Conservation (phyloP, 2,329 filamentous ascomycete species). For the Aphanoascus verrucosus region DNA sequence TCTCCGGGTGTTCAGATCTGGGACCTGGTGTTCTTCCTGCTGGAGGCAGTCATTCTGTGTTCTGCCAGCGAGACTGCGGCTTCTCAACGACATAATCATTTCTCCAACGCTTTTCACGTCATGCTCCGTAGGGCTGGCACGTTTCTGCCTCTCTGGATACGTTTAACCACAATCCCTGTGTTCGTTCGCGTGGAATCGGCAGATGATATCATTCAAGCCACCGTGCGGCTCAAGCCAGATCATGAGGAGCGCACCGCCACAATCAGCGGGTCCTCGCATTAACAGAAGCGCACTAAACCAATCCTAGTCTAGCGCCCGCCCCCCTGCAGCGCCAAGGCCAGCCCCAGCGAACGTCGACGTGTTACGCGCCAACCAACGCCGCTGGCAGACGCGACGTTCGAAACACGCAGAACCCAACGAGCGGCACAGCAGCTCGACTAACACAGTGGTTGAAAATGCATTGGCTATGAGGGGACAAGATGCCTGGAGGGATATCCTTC, state of each 20-base stretch:
- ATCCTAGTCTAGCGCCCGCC: background rate
- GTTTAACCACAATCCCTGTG: background rate
- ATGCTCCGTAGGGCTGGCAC: too few relatives aligned
- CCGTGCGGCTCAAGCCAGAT: background rate
- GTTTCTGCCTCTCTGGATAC: too few relatives aligned
- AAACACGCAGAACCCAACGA: background rate
- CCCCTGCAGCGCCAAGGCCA: background rate
- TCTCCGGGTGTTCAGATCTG: background rate
- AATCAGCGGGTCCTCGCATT: conserved; percentile 2
- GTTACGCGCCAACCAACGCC: background rate
- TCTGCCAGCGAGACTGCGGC: background rate
- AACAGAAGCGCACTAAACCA: too few relatives aligned
- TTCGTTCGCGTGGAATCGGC: background rate
- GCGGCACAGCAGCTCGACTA: background rate
- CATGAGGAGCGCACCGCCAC: background rate
- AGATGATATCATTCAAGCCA: background rate
- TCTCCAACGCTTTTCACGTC: too few relatives aligned
- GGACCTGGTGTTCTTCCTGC: background rate
- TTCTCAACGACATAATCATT: too few relatives aligned
- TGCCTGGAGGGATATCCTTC: background rate
- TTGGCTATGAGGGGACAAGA: background rate
- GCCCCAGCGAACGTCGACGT: background rate
- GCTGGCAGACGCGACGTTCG: background rate
- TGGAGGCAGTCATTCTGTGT: too few relatives aligned
- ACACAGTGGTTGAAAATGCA: background rate